A percentile compares a stretch with the other conserved stretches of the same genome.
These are phyloP conservation scores for Syzygium aqueum DNA, from an alignment of 345 rosid species.

Conservation along the genomic window DNA sequence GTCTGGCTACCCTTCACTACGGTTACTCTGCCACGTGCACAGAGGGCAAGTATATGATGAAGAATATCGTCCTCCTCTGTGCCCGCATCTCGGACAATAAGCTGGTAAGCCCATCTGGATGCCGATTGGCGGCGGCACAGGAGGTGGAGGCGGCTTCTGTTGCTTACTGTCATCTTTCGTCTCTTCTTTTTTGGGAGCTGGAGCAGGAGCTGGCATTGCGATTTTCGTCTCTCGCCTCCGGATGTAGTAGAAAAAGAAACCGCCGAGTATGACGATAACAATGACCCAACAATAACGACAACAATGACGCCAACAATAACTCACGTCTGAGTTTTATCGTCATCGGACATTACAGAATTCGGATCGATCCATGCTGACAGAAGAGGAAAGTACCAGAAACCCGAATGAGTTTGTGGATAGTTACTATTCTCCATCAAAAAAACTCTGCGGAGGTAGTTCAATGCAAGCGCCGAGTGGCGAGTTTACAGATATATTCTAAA, in stretches of 20 bases:
- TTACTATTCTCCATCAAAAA: neutral
- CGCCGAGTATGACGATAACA: neutral
- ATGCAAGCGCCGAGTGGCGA: neutral
- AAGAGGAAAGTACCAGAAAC: neutral
- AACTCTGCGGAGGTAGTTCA: neutral
- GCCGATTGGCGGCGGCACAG: too few relatives aligned
- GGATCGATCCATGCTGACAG: slow-evolving; percentile 1
- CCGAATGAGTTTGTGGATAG: neutral
- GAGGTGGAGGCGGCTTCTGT: too few relatives aligned
- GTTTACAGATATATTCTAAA: neutral
- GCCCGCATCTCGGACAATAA: too few relatives aligned
- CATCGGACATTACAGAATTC: neutral
- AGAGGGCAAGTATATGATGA: too few relatives aligned
- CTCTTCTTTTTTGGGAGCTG: too few relatives aligned
- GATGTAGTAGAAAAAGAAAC: neutral
- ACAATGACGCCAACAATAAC: neutral
- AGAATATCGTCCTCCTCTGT: too few relatives aligned
- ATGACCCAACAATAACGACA: too few relatives aligned
- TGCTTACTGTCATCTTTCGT: too few relatives aligned
- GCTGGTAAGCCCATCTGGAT: too few relatives aligned
- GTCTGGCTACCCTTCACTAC: too few relatives aligned
- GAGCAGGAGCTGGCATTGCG: too few relatives aligned
- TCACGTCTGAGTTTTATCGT: neutral
- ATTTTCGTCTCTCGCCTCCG: neutral
- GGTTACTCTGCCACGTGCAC: neutral